A percentile compares a stretch with the other conserved stretches of the same genome.
Conservation (phyloP, 1,284 basidiomycete species). For the Rhodotorula sp. region DNA sequence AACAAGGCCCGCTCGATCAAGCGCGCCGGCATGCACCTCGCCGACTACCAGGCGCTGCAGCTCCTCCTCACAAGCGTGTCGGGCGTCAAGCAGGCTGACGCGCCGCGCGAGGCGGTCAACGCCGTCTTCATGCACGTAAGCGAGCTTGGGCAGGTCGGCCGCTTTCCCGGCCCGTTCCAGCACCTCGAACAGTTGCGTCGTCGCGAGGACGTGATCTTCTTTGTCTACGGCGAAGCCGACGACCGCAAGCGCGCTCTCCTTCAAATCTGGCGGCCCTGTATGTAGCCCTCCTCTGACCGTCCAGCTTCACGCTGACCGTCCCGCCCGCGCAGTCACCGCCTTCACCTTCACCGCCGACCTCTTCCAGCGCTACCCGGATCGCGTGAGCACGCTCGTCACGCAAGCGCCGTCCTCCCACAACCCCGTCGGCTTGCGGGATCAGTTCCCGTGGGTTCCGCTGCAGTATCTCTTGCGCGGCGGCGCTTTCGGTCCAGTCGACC, state of each 20-base stretch:
- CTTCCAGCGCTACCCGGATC: background rate
- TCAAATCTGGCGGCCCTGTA: constrained; percentile 24
- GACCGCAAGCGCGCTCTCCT: background rate
- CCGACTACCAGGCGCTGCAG: constrained; percentile 49
- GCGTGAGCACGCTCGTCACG: background rate
- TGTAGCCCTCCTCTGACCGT: background rate
- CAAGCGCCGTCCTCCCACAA: background rate
- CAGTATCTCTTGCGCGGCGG: constrained; percentile 23
- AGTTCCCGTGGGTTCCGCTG: constrained; percentile 23
- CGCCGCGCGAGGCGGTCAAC: constrained; percentile 42
- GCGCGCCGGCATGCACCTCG: constrained; percentile 41
- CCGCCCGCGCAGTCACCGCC: constrained; percentile 2
- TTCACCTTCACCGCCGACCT: constrained; percentile 25
- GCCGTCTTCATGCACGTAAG: constrained; percentile 47
- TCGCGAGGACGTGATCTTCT: constrained; percentile 7
- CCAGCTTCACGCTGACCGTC: background rate
- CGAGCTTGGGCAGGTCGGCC: constrained; percentile 37
- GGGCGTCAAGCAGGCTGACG: constrained; percentile 47
- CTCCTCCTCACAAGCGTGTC: constrained; percentile 48
- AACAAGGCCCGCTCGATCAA: constrained; percentile 28
- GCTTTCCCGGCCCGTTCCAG: constrained; percentile 22
- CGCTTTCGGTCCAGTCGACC: constrained; percentile 6
- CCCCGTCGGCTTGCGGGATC: background rate
- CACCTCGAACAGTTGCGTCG: constrained; percentile 21
- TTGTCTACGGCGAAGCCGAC: constrained; percentile 14